Evolutionary conservation across 176 grass and related monocot species (phyloP).

Genomic region (Cenchrus americanus): DNA sequence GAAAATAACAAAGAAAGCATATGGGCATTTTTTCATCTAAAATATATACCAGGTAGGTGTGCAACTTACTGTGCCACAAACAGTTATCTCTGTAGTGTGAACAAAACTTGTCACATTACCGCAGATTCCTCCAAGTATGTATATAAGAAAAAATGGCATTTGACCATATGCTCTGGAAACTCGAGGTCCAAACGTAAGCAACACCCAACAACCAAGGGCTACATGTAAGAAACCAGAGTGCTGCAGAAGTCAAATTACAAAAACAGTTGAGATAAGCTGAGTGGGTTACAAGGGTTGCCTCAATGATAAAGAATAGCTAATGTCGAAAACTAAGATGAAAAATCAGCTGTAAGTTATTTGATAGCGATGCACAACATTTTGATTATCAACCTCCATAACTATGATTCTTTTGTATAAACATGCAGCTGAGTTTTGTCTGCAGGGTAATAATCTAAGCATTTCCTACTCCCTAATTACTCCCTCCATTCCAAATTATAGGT

Average conservation of each 20-base stretch:
- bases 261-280: slow-evolving; percentile 35
- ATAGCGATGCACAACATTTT: background rate
- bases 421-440: background rate
- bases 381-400: background rate
- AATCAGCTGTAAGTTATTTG: background rate
- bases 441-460: background rate
- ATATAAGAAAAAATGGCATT: slow-evolving; percentile 77
- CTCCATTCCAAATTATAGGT: too few relatives aligned
- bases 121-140: slow-evolving; percentile 80
- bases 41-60: background rate
- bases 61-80: slow-evolving; percentile 81
- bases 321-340: background rate
- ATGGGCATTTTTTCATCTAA: background rate
- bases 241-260: slow-evolving; percentile 45
- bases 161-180: slow-evolving; percentile 73
- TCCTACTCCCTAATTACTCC: background rate
- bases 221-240: slow-evolving; percentile 82
- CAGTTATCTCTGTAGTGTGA: slow-evolving; percentile 81
- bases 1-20: background rate
- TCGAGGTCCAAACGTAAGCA: slow-evolving; percentile 70
- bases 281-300: background rate
- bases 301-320: background rate
- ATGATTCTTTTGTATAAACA: background rate
- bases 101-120: slow-evolving; percentile 81
- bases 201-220: slow-evolving; percentile 69